Percentiles rank a stretch among this genome's conserved stretches.
phyloP scores from a whole-genome alignment of 2,329 filamentous ascomycete species.

The Aureobasidium sp. region DNA sequence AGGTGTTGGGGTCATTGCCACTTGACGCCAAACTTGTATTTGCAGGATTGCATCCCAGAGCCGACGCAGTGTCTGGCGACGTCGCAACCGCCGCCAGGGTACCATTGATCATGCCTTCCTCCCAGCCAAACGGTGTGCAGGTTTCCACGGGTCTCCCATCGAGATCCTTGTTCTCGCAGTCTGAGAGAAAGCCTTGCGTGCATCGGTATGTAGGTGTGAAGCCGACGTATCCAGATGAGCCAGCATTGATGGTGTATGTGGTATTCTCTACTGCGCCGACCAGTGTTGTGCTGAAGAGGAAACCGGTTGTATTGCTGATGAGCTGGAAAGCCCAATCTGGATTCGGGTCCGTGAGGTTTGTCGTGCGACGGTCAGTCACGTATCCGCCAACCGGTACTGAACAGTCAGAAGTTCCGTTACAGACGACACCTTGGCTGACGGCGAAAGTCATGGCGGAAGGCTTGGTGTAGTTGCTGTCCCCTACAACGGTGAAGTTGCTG shows the following conservation, averaged over 20 bases:
- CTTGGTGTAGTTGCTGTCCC: background rate
- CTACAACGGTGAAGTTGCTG: background rate
- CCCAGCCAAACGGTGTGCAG: background rate
- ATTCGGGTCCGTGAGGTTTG: background rate
- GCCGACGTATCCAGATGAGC: background rate
- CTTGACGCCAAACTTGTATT: background rate
- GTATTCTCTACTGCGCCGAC: background rate
- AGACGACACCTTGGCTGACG: slow-evolving; percentile 5
- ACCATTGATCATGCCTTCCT: background rate
- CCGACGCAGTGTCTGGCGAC: background rate
- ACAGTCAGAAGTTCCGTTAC: background rate
- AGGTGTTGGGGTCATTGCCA: background rate
- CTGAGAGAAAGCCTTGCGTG: background rate
- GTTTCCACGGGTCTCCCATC: background rate
- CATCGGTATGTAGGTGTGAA: background rate
- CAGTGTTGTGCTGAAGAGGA: background rate
- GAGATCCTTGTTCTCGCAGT: background rate
- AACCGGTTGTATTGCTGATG: background rate
- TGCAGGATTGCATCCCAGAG: background rate
- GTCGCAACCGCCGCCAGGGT: background rate
- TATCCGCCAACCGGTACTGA: background rate
- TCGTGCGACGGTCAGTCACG: background rate
- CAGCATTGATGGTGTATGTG: background rate
- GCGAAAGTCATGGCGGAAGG: background rate
- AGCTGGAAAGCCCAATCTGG: background rate